Conservation (phyloP, 257 asterid species). For the Fraxinus pennsylvanica region DNA sequence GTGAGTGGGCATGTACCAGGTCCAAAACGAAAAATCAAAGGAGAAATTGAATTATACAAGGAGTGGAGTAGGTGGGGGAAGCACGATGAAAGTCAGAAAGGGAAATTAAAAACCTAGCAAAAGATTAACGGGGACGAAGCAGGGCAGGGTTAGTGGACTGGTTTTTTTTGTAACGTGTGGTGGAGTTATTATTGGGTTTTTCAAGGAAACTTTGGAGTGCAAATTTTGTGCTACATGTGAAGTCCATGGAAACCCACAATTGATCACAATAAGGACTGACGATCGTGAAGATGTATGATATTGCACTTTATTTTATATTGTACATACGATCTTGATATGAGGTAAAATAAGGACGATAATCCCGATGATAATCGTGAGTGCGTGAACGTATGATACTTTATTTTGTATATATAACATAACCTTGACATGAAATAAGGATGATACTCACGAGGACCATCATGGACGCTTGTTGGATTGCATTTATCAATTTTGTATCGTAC, state of each 20-base stretch:
- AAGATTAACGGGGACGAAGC: background rate
- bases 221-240: background rate
- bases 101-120: constrained; percentile 2
- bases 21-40: constrained; percentile 33
- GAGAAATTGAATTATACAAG: constrained; percentile 21
- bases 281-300: background rate
- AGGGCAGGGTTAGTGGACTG: background rate
- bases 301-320: no score
- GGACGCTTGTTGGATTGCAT: no score
- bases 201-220: background rate
- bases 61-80: constrained; percentile 14
- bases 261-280: background rate
- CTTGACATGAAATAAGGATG: no score
- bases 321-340: background rate
- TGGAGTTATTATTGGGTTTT: background rate
- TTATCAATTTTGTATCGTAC: no score
- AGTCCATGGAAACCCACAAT: background rate
- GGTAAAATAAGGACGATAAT: no score
- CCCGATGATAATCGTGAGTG: background rate
- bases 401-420: background rate
- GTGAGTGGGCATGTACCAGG: constrained; percentile 47
- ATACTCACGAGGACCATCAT: no score
- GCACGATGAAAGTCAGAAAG: constrained; percentile 30
- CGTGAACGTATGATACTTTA: background rate
- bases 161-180: background rate